Percentiles rank a stretch among this genome's conserved stretches.
These are phyloP conservation scores for Collybia sp. DNA, from an alignment of 768 basidiomycete genomes.

Conservation along the genomic window DNA sequence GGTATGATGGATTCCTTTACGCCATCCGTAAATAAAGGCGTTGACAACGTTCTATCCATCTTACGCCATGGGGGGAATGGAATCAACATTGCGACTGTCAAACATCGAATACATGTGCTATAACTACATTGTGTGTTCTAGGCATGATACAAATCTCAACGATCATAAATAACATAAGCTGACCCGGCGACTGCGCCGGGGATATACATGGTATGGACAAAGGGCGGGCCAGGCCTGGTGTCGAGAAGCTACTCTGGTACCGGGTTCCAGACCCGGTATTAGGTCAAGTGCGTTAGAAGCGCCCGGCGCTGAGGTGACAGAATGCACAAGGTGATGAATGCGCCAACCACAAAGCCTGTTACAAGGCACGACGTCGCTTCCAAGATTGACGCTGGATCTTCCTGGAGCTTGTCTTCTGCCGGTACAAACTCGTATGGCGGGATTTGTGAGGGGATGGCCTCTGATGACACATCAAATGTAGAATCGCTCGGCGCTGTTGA, in stretches of 20 bases:
- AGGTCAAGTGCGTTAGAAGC: constrained; percentile 27
- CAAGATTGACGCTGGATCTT: constrained; percentile 15
- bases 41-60: not conserved
- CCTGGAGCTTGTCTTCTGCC: constrained; percentile 3
- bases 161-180: no score
- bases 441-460: constrained; percentile 10
- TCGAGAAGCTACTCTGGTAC: no score
- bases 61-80: no score
- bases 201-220: no score
- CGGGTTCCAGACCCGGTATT: constrained; percentile 1
- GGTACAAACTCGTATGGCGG: constrained; percentile 6
- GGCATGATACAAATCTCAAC: no score
- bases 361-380: constrained; percentile 34
- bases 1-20: constrained; percentile 51
- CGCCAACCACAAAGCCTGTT: constrained; percentile 56
- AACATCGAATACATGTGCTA: no score
- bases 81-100: no score
- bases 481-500: not conserved
- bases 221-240: no score
- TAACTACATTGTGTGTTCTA: no score
- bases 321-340: constrained; percentile 49
- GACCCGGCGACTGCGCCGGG: no score
- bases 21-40: constrained; percentile 29
- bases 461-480: not conserved
- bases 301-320: constrained; percentile 43